These are phyloP conservation scores for Hordeum vulgare DNA, from an alignment of 176 grass and related monocot genomes.

Conservation along the genomic window MorexV3_pseudomolecules_assembly NC_058524.1:509977276-509977775, in stretches of 20 bases:
- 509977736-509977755: not conserved
- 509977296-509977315: conserved; percentile 62
- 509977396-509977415: not conserved
- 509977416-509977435: conserved; percentile 7
- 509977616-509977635: not conserved
- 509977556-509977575: not conserved
- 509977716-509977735: not conserved
- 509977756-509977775: not conserved
- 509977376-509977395: not conserved
- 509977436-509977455: conserved; percentile 68
- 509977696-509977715: conserved; percentile 30
- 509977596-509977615: not conserved
- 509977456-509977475: conserved; percentile 70
- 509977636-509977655: not conserved
- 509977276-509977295: conserved; percentile 26
- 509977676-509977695: conserved; percentile 25
- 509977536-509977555: conserved; percentile 13
- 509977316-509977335: conserved; percentile 85
- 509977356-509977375: not conserved
- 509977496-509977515: conserved; percentile 65
- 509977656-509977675: not conserved
- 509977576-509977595: not conserved
- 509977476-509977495: conserved; percentile 88
- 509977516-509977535: conserved; percentile 77
- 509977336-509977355: conserved; percentile 5